A percentile compares a stretch with the other conserved stretches of the same genome.
Conservation (phyloP, 805 yeast genomes). For the Naumovozyma castellii region DNA sequence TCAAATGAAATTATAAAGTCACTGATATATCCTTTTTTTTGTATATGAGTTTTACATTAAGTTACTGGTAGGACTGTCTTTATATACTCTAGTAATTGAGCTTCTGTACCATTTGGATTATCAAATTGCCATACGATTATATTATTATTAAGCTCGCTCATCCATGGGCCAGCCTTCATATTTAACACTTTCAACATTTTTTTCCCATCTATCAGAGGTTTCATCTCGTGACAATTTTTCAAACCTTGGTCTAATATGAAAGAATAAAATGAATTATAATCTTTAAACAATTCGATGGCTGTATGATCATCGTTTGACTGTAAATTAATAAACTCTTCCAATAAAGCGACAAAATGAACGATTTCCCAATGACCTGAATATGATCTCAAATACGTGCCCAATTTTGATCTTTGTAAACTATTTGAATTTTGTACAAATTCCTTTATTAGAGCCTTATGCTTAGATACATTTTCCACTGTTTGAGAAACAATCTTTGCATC, state of each 20-base stretch:
- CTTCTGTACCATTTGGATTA: slow-evolving; percentile 45
- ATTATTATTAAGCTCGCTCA: slow-evolving; percentile 45
- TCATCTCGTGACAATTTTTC: slow-evolving; percentile 33
- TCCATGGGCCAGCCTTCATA: slow-evolving; percentile 82
- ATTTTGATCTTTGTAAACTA: slow-evolving; percentile 38
- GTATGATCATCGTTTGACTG: neutral
- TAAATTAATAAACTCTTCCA: slow-evolving; percentile 10
- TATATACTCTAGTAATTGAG: slow-evolving; percentile 44
- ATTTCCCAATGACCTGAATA: slow-evolving; percentile 45
- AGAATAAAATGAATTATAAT: slow-evolving; percentile 30
- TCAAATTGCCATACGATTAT: slow-evolving; percentile 72
- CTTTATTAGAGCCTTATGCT: slow-evolving; percentile 24
- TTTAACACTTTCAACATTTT: slow-evolving; percentile 42
- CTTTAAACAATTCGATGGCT: slow-evolving; percentile 6
- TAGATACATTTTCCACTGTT: slow-evolving; percentile 31
- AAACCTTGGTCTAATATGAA: slow-evolving; percentile 17
- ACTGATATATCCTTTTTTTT: too few relatives aligned
- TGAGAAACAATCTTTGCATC: slow-evolving; percentile 44
- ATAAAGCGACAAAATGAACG: slow-evolving; percentile 31
- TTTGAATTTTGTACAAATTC: slow-evolving; percentile 11
- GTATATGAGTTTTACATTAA: too few relatives aligned
- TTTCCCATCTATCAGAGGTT: slow-evolving; percentile 72
- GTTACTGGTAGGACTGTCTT: slow-evolving; percentile 7
- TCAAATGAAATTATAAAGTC: too few relatives aligned
- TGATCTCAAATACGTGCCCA: slow-evolving; percentile 51